Percentiles rank a stretch among this genome's conserved stretches.
phyloP scores from a whole-genome alignment of 2,329 filamentous ascomycete genomes.

The Teratosphaeriaceae sp. region DNA sequence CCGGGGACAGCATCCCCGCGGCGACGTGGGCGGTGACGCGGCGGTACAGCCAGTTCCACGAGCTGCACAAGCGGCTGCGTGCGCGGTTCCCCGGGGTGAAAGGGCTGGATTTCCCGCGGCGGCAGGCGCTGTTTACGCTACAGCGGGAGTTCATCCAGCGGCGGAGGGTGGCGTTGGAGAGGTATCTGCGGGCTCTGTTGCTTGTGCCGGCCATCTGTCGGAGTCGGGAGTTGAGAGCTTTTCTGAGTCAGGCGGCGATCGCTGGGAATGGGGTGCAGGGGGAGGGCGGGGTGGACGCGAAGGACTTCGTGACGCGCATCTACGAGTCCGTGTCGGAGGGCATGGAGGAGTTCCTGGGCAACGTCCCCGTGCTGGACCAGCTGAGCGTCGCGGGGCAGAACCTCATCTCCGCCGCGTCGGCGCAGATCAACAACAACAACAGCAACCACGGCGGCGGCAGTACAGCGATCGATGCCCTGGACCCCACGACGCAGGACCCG shows the following conservation, averaged over 20 bases:
- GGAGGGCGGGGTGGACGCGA: slow-evolving; percentile 56
- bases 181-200: slow-evolving; percentile 67
- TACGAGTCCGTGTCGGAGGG: slow-evolving; percentile 97
- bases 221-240: slow-evolving; percentile 83
- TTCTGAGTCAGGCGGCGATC: slow-evolving; percentile 80
- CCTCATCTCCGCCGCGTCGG: slow-evolving; percentile 66
- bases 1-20: slow-evolving; percentile 94
- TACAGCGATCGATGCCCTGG: slow-evolving; percentile 40
- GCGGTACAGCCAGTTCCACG: slow-evolving; percentile 94
- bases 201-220: slow-evolving; percentile 88
- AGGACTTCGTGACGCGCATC: slow-evolving; percentile 84
- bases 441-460: slow-evolving; percentile 23
- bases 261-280: slow-evolving; percentile 52
- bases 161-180: slow-evolving; percentile 73
- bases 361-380: slow-evolving; percentile 91
- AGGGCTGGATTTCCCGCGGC: slow-evolving; percentile 82
- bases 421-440: slow-evolving; percentile 35
- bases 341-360: slow-evolving; percentile 96
- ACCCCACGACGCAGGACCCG: slow-evolving; percentile 36
- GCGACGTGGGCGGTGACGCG: slow-evolving; percentile 90
- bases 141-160: slow-evolving; percentile 95
- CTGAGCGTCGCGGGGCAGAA: slow-evolving; percentile 89
- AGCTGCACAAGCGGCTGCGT: slow-evolving; percentile 83
- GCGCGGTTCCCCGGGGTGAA: slow-evolving; percentile 80
- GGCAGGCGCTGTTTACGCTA: slow-evolving; percentile 91